phyloP scores from a whole-genome alignment of 805 yeast species.

The Candida ulmi region DNA sequence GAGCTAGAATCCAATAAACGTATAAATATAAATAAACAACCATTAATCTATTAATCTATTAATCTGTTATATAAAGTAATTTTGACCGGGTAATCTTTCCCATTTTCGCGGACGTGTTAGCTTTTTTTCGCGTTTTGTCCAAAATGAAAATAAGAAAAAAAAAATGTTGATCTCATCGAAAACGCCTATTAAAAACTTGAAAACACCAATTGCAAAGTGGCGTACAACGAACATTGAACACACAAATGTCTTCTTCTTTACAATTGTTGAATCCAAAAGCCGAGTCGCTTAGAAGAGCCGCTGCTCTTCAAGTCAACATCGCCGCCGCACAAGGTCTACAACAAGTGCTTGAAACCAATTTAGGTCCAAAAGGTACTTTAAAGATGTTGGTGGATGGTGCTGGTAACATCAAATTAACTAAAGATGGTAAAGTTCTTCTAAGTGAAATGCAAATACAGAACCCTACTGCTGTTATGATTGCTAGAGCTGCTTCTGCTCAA shows the following conservation, averaged over 20 bases:
- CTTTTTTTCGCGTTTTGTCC: background rate
- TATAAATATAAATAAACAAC: too few species aligned
- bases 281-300: constrained; percentile 91
- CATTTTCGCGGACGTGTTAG: too few species aligned
- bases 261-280: constrained; percentile 96
- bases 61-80: too few species aligned
- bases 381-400: constrained; percentile 97
- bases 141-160: background rate
- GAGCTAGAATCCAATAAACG: constrained; percentile 37
- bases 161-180: background rate
- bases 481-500: constrained; percentile 97
- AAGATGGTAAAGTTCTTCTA: constrained; percentile 91
- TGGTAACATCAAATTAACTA: constrained; percentile 90
- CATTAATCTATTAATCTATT: too few species aligned
- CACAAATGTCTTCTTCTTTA: constrained; percentile 51
- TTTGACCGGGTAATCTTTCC: too few species aligned
- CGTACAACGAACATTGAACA: too few species aligned
- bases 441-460: constrained; percentile 96
- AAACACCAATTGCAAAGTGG: too few species aligned
- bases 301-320: constrained; percentile 92
- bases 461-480: constrained; percentile 86
- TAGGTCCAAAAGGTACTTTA: constrained; percentile 96
- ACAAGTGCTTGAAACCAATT: constrained; percentile 81
- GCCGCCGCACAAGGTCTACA: constrained; percentile 97
- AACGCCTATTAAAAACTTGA: too few species aligned